These are phyloP conservation scores for Saussurea involucrata DNA, from an alignment of 129 eudicot genomes.

Conservation along the genomic window DNA sequence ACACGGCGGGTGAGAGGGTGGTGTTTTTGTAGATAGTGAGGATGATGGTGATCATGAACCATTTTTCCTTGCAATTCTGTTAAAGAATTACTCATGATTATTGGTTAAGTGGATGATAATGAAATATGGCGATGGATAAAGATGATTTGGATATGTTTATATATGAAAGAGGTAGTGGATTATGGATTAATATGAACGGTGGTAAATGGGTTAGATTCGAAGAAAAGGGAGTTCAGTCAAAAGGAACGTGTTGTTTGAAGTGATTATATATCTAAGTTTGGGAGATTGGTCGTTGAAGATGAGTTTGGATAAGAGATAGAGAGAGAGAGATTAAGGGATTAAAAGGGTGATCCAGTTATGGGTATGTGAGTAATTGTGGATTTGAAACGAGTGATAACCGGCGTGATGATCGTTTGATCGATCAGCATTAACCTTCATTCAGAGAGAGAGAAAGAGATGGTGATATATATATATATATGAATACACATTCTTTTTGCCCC, in stretches of 20 bases:
- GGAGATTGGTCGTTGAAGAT: background rate
- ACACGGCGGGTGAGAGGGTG: conserved; percentile 15
- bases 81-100: conserved; percentile 15
- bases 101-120: background rate
- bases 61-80: conserved; percentile 62
- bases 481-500: conserved; percentile 36
- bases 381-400: conserved; percentile 29
- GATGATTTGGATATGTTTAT: background rate
- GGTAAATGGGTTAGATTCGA: conserved; percentile 31
- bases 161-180: background rate
- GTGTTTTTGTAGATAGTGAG: conserved; percentile 3
- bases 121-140: background rate
- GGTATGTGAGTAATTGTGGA: background rate
- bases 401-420: conserved; percentile 22
- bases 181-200: conserved; percentile 33
- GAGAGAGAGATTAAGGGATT: conserved; percentile 27
- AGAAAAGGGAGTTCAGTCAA: conserved; percentile 33
- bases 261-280: conserved; percentile 28
- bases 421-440: conserved; percentile 16
- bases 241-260: conserved; percentile 40
- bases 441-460: conserved; percentile 13
- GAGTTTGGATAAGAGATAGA: conserved; percentile 10
- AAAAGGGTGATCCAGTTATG: conserved; percentile 35
- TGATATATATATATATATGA: conserved; percentile 29
- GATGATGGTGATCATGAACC: conserved; percentile 37